A percentile compares a stretch with the other conserved stretches of the same genome.
Evolutionary conservation across 1,284 basidiomycete genomes (phyloP).

Genomic region (Schizophyllum amplum): DNA sequence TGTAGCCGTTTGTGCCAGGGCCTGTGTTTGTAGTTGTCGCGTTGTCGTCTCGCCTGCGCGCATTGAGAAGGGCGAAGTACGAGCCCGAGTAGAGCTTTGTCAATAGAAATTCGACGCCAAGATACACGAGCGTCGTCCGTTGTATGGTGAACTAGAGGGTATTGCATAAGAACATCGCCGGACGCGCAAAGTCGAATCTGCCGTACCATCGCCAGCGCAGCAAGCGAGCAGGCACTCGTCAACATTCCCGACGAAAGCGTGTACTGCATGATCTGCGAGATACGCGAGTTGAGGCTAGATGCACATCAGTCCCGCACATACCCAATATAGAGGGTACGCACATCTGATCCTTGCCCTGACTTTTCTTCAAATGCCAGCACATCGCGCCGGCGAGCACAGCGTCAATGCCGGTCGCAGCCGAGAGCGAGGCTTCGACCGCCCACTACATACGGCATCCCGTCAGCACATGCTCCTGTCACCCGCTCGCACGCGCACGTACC

Average conservation of each 20-base stretch:
- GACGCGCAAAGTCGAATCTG: slow-evolving; percentile 13
- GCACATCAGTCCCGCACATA: neutral
- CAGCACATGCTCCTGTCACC: neutral
- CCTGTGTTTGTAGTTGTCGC: too few relatives aligned
- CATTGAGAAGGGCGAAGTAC: slow-evolving; percentile 43
- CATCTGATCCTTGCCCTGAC: slow-evolving; percentile 26
- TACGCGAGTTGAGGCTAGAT: slow-evolving; percentile 29
- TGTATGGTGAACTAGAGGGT: slow-evolving; percentile 31
- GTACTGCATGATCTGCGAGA: slow-evolving; percentile 33
- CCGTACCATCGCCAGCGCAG: slow-evolving; percentile 22
- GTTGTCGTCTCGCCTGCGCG: slow-evolving; percentile 28
- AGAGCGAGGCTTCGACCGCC: slow-evolving; percentile 32
- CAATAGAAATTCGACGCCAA: slow-evolving; percentile 38
- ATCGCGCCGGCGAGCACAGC: slow-evolving; percentile 37
- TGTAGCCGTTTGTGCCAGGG: too few relatives aligned
- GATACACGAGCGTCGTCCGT: slow-evolving; percentile 39
- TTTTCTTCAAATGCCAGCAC: slow-evolving; percentile 40
- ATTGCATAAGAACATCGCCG: slow-evolving; percentile 5
- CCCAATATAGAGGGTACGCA: slow-evolving; percentile 12
- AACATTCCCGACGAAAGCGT: slow-evolving; percentile 32
- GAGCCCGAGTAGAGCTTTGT: slow-evolving; percentile 46
- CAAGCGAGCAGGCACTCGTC: slow-evolving; percentile 26
- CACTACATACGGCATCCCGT: slow-evolving; percentile 23
- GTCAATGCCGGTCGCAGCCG: slow-evolving; percentile 34
- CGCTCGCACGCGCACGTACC: slow-evolving; percentile 23